phyloP scores from a whole-genome alignment of 1,284 basidiomycete genomes.

The Marasmius sp. region DNA sequence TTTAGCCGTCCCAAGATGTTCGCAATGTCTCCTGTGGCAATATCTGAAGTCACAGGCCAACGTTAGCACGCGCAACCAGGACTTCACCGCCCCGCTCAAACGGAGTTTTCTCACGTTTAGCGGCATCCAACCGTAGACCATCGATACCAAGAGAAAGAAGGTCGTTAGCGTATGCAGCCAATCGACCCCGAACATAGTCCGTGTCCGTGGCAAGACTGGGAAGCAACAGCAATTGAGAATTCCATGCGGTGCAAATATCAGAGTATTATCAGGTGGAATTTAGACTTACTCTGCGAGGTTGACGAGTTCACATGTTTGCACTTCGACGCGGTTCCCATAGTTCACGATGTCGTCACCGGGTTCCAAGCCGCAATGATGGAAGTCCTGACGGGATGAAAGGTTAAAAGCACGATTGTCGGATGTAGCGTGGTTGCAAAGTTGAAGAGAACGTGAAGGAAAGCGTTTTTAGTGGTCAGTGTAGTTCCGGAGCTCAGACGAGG shows the following conservation, averaged over 20 bases:
- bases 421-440: neutral
- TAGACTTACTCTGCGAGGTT: slow-evolving; percentile 56
- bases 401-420: neutral
- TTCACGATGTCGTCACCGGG: slow-evolving; percentile 55
- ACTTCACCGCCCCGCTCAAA: neutral
- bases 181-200: slow-evolving; percentile 50
- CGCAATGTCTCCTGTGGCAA: slow-evolving; percentile 48
- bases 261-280: neutral
- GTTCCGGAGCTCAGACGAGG: neutral
- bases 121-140: slow-evolving; percentile 66
- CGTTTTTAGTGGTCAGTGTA: neutral
- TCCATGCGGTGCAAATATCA: neutral
- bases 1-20: slow-evolving; percentile 51
- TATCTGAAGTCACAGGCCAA: slow-evolving; percentile 39
- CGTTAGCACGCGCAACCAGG: neutral
- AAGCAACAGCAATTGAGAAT: neutral
- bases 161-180: slow-evolving; percentile 62
- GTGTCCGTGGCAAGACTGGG: slow-evolving; percentile 59
- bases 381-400: slow-evolving; percentile 37
- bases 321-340: slow-evolving; percentile 50
- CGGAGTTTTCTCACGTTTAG: slow-evolving; percentile 50
- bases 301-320: slow-evolving; percentile 59
- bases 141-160: slow-evolving; percentile 61
- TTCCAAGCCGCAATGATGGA: slow-evolving; percentile 64
- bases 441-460: neutral